Evolutionary conservation across 768 basidiomycete genomes (phyloP).

Genomic region (Leucocoprinus birnbaumii): DNA sequence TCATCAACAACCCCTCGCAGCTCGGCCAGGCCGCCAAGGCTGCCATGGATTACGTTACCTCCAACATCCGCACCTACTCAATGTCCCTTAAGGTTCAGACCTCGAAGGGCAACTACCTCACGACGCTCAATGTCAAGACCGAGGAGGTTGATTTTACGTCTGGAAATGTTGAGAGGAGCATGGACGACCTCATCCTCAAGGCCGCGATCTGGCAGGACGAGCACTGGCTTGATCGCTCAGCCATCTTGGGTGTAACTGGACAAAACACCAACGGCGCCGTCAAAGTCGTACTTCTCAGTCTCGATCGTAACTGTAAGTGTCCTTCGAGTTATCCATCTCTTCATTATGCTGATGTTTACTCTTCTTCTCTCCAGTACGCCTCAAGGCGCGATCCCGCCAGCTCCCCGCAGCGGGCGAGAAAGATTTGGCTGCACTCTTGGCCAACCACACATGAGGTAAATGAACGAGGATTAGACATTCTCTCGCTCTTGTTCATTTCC

Average conservation of each 20-base stretch:
- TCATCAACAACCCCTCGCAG: conserved; percentile 55
- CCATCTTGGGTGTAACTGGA: conserved; percentile 51
- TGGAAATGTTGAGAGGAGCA: conserved; percentile 59
- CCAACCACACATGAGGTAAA: conserved; percentile 23
- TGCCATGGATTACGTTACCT: conserved; percentile 74
- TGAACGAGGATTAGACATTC: not conserved
- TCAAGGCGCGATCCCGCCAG: conserved; percentile 87
- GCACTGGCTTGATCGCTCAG: conserved; percentile 86
- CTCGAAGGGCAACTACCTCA: conserved; percentile 90
- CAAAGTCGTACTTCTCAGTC: conserved; percentile 86
- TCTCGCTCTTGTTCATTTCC: not conserved
- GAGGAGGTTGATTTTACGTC: conserved; percentile 78
- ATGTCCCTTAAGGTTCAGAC: conserved; percentile 91
- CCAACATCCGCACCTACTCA: conserved; percentile 71
- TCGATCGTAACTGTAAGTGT: conserved; percentile 87
- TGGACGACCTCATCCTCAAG: conserved; percentile 95
- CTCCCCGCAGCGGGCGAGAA: conserved; percentile 84
- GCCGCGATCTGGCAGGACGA: conserved; percentile 92
- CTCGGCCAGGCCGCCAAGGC: conserved; percentile 74
- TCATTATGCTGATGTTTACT: conserved; percentile 15
- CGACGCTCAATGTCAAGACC: conserved; percentile 74
- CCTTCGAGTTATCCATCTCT: not conserved
- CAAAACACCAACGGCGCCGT: conserved; percentile 46
- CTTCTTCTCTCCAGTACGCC: conserved; percentile 55
- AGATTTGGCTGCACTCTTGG: conserved; percentile 73